These are phyloP conservation scores for Cenchrus americanus DNA, from an alignment of 176 grass and related monocot genomes.

Conservation along the genomic window DNA sequence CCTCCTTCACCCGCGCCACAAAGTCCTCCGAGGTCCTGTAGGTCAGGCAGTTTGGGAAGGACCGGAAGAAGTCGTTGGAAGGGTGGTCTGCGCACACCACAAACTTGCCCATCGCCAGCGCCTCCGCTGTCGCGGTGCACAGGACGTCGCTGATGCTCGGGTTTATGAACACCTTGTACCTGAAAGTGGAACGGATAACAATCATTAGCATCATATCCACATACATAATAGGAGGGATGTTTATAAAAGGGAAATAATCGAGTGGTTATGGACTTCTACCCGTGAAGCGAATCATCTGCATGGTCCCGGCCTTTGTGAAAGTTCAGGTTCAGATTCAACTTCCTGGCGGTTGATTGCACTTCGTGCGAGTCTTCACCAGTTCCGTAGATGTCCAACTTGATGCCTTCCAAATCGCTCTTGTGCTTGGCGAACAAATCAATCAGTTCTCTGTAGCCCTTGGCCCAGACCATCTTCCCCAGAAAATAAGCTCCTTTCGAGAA, in stretches of 20 bases:
- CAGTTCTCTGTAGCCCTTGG: constrained; percentile 90
- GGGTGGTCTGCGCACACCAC: constrained; percentile 90
- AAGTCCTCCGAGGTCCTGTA: constrained; percentile 88
- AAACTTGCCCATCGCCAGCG: constrained; percentile 87
- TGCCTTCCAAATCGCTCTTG: constrained; percentile 75
- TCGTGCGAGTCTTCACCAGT: constrained; percentile 87
- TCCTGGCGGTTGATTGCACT: constrained; percentile 73
- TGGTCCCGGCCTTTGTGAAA: constrained; percentile 94
- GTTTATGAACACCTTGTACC: constrained; percentile 95
- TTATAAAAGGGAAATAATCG: neutral
- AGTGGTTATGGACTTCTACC: constrained; percentile 44
- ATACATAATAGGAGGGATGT: neutral
- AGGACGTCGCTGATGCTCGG: constrained; percentile 88
- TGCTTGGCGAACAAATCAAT: constrained; percentile 80
- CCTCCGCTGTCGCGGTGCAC: constrained; percentile 84
- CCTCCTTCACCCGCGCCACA: constrained; percentile 73
- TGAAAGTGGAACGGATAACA: constrained; percentile 34
- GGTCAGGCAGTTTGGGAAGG: constrained; percentile 78
- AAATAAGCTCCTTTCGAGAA: constrained; percentile 97
- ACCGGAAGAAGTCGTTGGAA: constrained; percentile 91
- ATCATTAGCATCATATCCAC: neutral
- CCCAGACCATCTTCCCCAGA: constrained; percentile 98
- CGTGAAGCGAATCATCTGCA: constrained; percentile 91
- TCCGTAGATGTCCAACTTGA: constrained; percentile 87
- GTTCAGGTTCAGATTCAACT: constrained; percentile 83